Evolutionary conservation across 169 alveolate genomes (phyloP).

Genomic region (Hepatocystis sp.): DNA sequence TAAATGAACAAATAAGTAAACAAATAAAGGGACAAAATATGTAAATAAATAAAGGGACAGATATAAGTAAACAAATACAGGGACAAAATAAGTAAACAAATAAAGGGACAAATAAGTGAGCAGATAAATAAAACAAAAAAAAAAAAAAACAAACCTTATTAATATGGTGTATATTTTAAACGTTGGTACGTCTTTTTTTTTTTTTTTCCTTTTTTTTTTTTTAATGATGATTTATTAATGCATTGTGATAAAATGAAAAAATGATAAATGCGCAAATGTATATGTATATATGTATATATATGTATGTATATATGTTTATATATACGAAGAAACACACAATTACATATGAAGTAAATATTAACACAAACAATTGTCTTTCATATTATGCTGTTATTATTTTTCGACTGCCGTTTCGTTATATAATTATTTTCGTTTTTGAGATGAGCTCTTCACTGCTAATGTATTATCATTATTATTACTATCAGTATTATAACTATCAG

Average conservation of each 20-base stretch:
- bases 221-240: too few species aligned
- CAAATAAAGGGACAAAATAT: too few species aligned
- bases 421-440: too few species aligned
- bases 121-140: neutral
- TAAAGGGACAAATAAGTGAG: neutral
- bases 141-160: slow-evolving; percentile 1
- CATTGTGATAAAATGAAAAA: neutral
- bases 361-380: too few species aligned
- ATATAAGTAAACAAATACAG: neutral
- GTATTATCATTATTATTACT: too few species aligned
- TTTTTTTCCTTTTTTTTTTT: neutral
- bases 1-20: too few species aligned
- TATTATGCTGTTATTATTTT: too few species aligned
- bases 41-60: too few species aligned
- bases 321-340: neutral
- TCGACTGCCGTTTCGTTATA: too few species aligned
- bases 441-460: too few species aligned
- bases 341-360: too few species aligned
- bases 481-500: too few species aligned
- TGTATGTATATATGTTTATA: neutral
- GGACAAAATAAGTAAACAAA: neutral
- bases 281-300: neutral
- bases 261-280: neutral
- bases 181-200: neutral
- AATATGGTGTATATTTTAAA: neutral